phyloP scores from a whole-genome alignment of 129 eudicot species.

The Rutidosis leptorrhynchoides region DNA sequence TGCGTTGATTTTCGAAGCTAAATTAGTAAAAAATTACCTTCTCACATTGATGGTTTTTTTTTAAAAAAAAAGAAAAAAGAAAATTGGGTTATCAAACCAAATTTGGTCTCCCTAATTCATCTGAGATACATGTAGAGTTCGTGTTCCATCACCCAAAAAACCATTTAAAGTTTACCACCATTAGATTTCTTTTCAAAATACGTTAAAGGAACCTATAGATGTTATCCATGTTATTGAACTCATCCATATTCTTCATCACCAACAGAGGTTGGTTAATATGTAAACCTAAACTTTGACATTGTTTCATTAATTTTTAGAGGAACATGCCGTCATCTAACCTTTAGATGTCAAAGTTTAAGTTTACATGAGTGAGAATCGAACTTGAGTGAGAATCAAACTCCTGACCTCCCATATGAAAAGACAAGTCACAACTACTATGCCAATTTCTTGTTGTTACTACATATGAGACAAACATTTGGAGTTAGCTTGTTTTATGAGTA shows the following conservation, averaged over 20 bases:
- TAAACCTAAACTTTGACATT: constrained; percentile 44
- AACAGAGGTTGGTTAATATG: constrained; percentile 42
- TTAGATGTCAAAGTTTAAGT: too few species aligned
- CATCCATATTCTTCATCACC: constrained; percentile 22
- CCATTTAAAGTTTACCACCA: constrained; percentile 11
- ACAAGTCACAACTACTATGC: too few species aligned
- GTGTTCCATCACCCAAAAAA: constrained; percentile 53
- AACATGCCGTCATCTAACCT: not conserved
- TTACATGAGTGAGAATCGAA: too few species aligned
- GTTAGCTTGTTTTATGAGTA: too few species aligned
- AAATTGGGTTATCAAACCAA: constrained; percentile 73
- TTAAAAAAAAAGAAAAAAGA: constrained; percentile 46
- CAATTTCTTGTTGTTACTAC: too few species aligned
- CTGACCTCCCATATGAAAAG: too few species aligned
- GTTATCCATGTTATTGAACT: constrained; percentile 9
- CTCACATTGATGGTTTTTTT: constrained; percentile 36
- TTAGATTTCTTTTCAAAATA: not conserved
- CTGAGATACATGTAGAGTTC: constrained; percentile 44
- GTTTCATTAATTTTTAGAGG: constrained; percentile 25
- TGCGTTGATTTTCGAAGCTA: constrained; percentile 66
- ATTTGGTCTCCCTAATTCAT: constrained; percentile 48
- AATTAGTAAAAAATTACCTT: constrained; percentile 57
- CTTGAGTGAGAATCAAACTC: too few species aligned
- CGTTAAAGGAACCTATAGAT: constrained; percentile 27
- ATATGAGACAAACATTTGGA: too few species aligned